A percentile compares a stretch with the other conserved stretches of the same genome.
Conservation (phyloP, 345 rosid genomes). For the Lenwebbia sp. region DNA sequence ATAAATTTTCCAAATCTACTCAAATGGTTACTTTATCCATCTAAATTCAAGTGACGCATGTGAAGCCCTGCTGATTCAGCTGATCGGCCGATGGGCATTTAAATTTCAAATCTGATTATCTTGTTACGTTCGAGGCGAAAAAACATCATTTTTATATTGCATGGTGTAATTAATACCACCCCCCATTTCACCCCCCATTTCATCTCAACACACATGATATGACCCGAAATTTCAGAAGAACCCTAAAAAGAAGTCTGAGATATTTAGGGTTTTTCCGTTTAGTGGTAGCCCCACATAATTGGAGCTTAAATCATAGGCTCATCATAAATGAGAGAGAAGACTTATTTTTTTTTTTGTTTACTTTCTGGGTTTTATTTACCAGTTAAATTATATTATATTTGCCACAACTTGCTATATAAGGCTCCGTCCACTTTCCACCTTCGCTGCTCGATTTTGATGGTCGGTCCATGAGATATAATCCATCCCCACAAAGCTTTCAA, state of each 20-base stretch:
- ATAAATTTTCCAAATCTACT: background rate
- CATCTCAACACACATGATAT: background rate
- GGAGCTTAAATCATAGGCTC: background rate
- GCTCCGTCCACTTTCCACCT: conserved; percentile 2
- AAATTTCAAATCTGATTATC: background rate
- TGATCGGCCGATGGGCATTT: background rate
- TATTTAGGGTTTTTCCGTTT: background rate
- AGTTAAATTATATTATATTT: background rate
- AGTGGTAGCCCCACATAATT: background rate
- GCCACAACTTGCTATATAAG: conserved; percentile 6
- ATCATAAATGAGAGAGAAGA: background rate
- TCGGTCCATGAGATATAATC: conserved; percentile 14
- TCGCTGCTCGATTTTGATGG: conserved; percentile 5
- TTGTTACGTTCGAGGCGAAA: background rate
- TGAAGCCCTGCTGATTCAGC: background rate
- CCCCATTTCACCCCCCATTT: background rate
- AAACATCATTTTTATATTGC: background rate
- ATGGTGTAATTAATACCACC: background rate
- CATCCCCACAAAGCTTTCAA: background rate
- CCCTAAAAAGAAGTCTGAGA: background rate
- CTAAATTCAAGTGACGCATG: background rate
- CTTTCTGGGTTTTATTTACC: background rate
- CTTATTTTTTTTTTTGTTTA: background rate
- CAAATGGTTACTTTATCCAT: background rate
- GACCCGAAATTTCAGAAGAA: background rate